Conservation (phyloP, 202 grass and related monocot species). For the Cymbopogon flexuosus region DNA sequence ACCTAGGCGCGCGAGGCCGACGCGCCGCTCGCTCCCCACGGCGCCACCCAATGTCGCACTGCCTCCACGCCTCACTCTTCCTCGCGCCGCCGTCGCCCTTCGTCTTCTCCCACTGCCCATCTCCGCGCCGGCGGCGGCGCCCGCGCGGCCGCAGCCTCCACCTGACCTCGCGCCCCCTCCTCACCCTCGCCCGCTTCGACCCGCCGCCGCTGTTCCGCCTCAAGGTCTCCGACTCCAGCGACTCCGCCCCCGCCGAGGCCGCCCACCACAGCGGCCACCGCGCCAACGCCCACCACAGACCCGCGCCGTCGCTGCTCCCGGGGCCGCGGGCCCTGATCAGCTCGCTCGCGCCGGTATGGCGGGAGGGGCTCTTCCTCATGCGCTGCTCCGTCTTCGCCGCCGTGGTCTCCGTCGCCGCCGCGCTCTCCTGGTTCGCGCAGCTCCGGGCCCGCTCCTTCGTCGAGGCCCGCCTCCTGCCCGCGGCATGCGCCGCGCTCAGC, state of each 20-base stretch:
- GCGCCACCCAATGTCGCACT: conserved; percentile 36
- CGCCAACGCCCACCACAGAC: background rate
- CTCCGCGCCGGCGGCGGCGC: background rate
- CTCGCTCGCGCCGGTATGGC: conserved; percentile 60
- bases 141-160: background rate
- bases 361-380: conserved; percentile 82
- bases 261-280: background rate
- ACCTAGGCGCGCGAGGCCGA: conserved; percentile 38
- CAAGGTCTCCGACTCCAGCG: conserved; percentile 45
- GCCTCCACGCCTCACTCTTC: conserved; percentile 27
- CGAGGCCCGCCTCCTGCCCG: conserved; percentile 72
- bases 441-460: conserved; percentile 64
- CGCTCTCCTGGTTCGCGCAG: conserved; percentile 76
- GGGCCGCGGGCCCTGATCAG: conserved; percentile 51
- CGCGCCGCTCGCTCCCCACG: background rate
- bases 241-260: conserved; percentile 30
- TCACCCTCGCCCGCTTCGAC: conserved; percentile 40
- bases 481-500: conserved; percentile 60
- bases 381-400: conserved; percentile 81
- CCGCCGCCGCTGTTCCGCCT: conserved; percentile 27
- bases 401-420: conserved; percentile 61
- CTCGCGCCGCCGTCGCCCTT: conserved; percentile 33
- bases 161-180: conserved; percentile 4
- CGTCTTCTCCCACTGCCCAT: conserved; percentile 2
- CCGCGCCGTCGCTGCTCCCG: conserved; percentile 24